These are phyloP conservation scores for Catenaria anguillulae DNA, from an alignment of 371 early-diverging fungal genomes.

Conservation along the genomic window DNA sequence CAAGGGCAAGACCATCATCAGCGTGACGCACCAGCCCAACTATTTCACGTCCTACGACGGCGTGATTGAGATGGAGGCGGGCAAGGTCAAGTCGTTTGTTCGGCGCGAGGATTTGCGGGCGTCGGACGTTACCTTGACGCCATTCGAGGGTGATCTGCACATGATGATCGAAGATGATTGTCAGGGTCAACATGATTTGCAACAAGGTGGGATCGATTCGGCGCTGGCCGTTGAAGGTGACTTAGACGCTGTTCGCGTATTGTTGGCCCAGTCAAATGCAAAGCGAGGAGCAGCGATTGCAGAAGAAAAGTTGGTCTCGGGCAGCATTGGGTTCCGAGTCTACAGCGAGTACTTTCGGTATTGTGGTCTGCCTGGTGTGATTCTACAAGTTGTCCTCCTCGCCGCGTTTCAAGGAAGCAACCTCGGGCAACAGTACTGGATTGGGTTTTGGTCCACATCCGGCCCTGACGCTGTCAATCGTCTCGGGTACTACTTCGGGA, in stretches of 20 bases:
- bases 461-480: neutral
- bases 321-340: slow-evolving; percentile 50
- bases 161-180: neutral
- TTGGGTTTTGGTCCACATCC: neutral
- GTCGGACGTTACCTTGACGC: neutral
- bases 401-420: neutral
- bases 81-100: slow-evolving; percentile 13
- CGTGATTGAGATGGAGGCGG: slow-evolving; percentile 26
- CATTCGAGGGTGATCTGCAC: neutral
- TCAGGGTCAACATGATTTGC: too few species aligned
- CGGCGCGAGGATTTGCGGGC: too few species aligned
- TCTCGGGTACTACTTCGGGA: slow-evolving; percentile 16
- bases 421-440: neutral
- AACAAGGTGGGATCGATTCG: too few species aligned
- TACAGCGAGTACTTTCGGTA: slow-evolving; percentile 28
- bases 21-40: slow-evolving; percentile 31
- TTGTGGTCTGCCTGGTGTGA: neutral
- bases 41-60: slow-evolving; percentile 39
- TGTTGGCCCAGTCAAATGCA: neutral
- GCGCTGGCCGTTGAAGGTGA: neutral
- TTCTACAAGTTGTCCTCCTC: neutral
- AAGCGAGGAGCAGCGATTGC: neutral
- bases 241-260: neutral
- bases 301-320: slow-evolving; percentile 14
- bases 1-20: slow-evolving; percentile 24